A percentile compares a stretch with the other conserved stretches of the same genome.
phyloP scores from a whole-genome alignment of 768 basidiomycete genomes.

The Rhodotorula kratochvilovae region DNA sequence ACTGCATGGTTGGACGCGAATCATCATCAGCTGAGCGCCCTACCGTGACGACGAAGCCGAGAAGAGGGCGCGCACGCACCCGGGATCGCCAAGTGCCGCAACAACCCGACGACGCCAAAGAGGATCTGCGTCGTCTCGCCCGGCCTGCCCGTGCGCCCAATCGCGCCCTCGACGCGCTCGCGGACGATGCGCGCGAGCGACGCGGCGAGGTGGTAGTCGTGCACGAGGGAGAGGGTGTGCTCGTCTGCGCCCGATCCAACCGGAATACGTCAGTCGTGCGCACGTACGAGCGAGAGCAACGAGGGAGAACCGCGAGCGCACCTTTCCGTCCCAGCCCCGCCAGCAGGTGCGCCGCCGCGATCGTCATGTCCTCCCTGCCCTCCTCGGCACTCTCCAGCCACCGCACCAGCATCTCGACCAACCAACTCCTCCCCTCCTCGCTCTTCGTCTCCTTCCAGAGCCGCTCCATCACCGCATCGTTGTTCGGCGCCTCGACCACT shows the following conservation, averaged over 20 bases:
- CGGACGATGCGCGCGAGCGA: slow-evolving; percentile 61
- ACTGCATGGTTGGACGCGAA: slow-evolving; percentile 50
- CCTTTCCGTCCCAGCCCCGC: slow-evolving; percentile 77
- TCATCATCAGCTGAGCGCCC: fast-evolving
- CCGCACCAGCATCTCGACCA: slow-evolving; percentile 66
- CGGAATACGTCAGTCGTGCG: not conserved
- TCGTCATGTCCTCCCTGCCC: slow-evolving; percentile 66
- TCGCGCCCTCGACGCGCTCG: slow-evolving; percentile 51
- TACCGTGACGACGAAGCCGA: fast-evolving
- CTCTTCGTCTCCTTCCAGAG: slow-evolving; percentile 53
- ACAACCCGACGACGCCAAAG: slow-evolving; percentile 77
- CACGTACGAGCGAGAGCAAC: no score
- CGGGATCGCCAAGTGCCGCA: slow-evolving; percentile 70
- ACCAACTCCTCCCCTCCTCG: slow-evolving; percentile 52
- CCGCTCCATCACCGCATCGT: slow-evolving; percentile 68
- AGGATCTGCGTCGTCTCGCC: slow-evolving; percentile 57
- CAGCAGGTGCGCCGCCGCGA: slow-evolving; percentile 74
- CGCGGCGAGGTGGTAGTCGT: slow-evolving; percentile 58
- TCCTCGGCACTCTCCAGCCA: slow-evolving; percentile 57
- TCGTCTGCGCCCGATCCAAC: slow-evolving; percentile 45
- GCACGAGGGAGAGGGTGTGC: slow-evolving; percentile 52
- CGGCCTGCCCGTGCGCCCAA: slow-evolving; percentile 1
- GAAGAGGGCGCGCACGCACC: slow-evolving; percentile 12
- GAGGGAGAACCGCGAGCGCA: slow-evolving; percentile 43
- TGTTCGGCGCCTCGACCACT: slow-evolving; percentile 77